Conservation (phyloP, 345 rosid genomes). For the Atalantia buxifolia region DNA sequence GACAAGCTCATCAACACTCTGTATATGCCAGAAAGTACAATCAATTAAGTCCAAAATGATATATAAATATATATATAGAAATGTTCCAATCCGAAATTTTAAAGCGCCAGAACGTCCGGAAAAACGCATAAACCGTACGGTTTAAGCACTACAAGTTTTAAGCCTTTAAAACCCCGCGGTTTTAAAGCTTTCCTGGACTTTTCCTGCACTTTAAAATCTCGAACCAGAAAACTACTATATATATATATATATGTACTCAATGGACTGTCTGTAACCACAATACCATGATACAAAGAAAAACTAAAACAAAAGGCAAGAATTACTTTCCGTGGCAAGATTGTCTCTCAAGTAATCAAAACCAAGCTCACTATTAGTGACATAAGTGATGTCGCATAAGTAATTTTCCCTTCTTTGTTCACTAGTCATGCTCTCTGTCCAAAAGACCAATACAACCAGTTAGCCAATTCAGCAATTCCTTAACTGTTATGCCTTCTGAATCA, state of each 20-base stretch:
- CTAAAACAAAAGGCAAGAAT: constrained; percentile 46
- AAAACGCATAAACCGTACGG: too few relatives aligned
- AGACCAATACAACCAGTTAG: neutral
- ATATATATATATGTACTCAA: neutral
- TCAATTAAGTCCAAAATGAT: constrained; percentile 22
- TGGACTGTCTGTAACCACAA: constrained; percentile 1
- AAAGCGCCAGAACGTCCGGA: fast-evolving
- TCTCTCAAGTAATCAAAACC: constrained; percentile 95
- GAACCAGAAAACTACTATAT: too few relatives aligned
- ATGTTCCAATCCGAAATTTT: too few relatives aligned
- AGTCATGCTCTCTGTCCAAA: constrained; percentile 79
- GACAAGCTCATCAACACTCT: constrained; percentile 96
- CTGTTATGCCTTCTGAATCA: neutral
- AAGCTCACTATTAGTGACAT: constrained; percentile 95
- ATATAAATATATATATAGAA: neutral
- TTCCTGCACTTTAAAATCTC: too few relatives aligned
- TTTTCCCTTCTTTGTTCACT: constrained; percentile 91
- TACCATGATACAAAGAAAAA: constrained; percentile 13
- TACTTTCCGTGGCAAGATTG: constrained; percentile 99
- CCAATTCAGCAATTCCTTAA: neutral
- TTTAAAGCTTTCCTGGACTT: too few relatives aligned
- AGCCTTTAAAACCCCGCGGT: too few relatives aligned
- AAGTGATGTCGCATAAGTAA: constrained; percentile 87
- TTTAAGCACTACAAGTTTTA: too few relatives aligned
- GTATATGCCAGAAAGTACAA: constrained; percentile 27